phyloP scores from a whole-genome alignment of 2,329 filamentous ascomycete genomes.

The Neonectria hederae region DNA sequence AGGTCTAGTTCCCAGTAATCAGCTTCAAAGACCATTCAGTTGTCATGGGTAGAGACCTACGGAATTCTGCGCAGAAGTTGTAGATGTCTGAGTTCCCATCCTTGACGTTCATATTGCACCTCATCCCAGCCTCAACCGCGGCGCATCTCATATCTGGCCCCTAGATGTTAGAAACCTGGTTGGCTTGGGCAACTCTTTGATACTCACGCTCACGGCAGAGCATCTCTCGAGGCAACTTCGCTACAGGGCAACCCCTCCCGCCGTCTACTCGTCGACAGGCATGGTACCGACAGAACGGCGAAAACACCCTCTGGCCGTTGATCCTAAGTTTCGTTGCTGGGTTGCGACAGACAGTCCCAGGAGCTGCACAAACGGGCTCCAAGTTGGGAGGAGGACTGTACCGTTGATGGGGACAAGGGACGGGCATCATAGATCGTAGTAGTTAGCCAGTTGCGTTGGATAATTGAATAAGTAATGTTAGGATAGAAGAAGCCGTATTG shows the following conservation, averaged over 20 bases:
- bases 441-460: background rate
- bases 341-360: constrained; percentile 38
- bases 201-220: constrained; percentile 41
- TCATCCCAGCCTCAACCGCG: constrained; percentile 36
- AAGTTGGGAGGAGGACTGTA: background rate
- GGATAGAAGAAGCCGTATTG: background rate
- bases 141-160: constrained; percentile 35
- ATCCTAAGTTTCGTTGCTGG: constrained; percentile 23
- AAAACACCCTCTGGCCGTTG: constrained; percentile 27
- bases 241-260: constrained; percentile 31
- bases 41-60: constrained; percentile 17
- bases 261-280: constrained; percentile 39
- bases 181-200: no score
- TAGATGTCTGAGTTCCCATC: constrained; percentile 25
- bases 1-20: constrained; percentile 36
- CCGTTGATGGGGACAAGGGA: background rate
- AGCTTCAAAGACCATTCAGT: background rate
- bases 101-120: constrained; percentile 36
- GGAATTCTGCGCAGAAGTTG: constrained; percentile 41
- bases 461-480: background rate
- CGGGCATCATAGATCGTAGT: background rate
- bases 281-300: constrained; percentile 39
- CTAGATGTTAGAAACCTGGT: constrained; percentile 11
- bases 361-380: constrained; percentile 31
- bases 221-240: constrained; percentile 35